A percentile compares a stretch with the other conserved stretches of the same genome.
These are phyloP conservation scores for Sporisorium sorghi DNA, from an alignment of 1,284 basidiomycete genomes.

Conservation along the genomic window DNA sequence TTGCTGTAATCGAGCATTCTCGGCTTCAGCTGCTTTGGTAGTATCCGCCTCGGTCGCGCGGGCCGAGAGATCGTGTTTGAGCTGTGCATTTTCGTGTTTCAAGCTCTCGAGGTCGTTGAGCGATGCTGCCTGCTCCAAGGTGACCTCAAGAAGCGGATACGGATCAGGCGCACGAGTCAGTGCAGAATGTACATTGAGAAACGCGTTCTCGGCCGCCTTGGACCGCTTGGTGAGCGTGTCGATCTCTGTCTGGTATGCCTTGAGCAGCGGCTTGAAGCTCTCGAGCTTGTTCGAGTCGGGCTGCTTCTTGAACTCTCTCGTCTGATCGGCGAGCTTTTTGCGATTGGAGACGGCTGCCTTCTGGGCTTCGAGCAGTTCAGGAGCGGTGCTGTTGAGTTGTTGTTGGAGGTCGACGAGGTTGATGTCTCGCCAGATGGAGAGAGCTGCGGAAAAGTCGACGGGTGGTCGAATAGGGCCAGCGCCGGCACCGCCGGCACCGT, in stretches of 20 bases:
- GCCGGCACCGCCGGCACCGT: slow-evolving; percentile 17
- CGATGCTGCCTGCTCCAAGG: slow-evolving; percentile 74
- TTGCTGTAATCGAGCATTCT: slow-evolving; percentile 83
- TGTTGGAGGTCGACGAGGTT: slow-evolving; percentile 46
- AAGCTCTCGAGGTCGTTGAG: slow-evolving; percentile 49
- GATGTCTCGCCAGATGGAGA: slow-evolving; percentile 57
- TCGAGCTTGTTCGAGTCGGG: slow-evolving; percentile 55
- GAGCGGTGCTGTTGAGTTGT: slow-evolving; percentile 41
- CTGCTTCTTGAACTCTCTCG: slow-evolving; percentile 64
- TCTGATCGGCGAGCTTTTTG: slow-evolving; percentile 65
- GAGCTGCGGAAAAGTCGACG: slow-evolving; percentile 54
- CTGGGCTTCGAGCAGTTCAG: slow-evolving; percentile 51
- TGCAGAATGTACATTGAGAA: slow-evolving; percentile 77
- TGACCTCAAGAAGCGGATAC: slow-evolving; percentile 91
- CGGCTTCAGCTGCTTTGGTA: slow-evolving; percentile 79
- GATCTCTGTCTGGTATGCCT: slow-evolving; percentile 89
- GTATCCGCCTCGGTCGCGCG: slow-evolving; percentile 23
- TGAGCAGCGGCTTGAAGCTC: slow-evolving; percentile 63
- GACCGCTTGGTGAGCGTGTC: slow-evolving; percentile 91
- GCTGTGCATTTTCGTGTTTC: slow-evolving; percentile 32
- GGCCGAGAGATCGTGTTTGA: slow-evolving; percentile 27
- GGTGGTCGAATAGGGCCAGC: slow-evolving; percentile 27
- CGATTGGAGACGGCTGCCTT: slow-evolving; percentile 57
- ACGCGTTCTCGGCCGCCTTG: slow-evolving; percentile 90
- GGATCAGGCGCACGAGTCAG: slow-evolving; percentile 94